Percentiles rank a stretch among this genome's conserved stretches.
These are phyloP conservation scores for Trypanosoma scelopori DNA, from an alignment of 208 protist genomes.

Conservation along the genomic window DNA sequence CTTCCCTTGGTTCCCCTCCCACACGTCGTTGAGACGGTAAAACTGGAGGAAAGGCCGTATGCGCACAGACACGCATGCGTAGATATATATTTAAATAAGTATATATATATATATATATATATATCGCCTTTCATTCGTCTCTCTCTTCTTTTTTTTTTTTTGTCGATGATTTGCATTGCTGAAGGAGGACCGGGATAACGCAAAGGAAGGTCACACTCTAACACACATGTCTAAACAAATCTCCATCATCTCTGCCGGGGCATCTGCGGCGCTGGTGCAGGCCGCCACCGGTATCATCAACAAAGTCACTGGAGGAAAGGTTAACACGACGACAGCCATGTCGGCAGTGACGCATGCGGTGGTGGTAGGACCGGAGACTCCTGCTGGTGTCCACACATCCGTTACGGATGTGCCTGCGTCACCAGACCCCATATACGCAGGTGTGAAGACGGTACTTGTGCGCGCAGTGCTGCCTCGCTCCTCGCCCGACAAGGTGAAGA, in stretches of 20 bases:
- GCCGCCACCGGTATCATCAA: slow-evolving; percentile 51
- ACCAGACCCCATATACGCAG: slow-evolving; percentile 40
- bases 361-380: slow-evolving; percentile 60
- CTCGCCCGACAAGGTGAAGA: slow-evolving; percentile 48
- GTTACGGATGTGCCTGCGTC: slow-evolving; percentile 40
- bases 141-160: slow-evolving; percentile 1
- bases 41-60: too few relatives aligned
- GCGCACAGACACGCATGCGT: slow-evolving; percentile 5
- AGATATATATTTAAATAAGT: slow-evolving; percentile 22
- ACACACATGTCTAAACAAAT: slow-evolving; percentile 71
- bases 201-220: background rate
- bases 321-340: slow-evolving; percentile 40
- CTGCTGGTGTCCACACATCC: slow-evolving; percentile 57
- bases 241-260: slow-evolving; percentile 53
- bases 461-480: slow-evolving; percentile 69
- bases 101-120: slow-evolving; percentile 19
- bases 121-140: background rate
- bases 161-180: background rate
- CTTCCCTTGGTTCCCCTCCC: too few relatives aligned
- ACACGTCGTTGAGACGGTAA: too few relatives aligned
- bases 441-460: slow-evolving; percentile 61
- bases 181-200: background rate
- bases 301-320: slow-evolving; percentile 61
- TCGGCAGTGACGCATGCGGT: slow-evolving; percentile 51
- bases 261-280: slow-evolving; percentile 63